A percentile compares a stretch with the other conserved stretches of the same genome.
These are phyloP conservation scores for Russula foetens DNA, from an alignment of 768 basidiomycete species.

Conservation along the genomic window DNA sequence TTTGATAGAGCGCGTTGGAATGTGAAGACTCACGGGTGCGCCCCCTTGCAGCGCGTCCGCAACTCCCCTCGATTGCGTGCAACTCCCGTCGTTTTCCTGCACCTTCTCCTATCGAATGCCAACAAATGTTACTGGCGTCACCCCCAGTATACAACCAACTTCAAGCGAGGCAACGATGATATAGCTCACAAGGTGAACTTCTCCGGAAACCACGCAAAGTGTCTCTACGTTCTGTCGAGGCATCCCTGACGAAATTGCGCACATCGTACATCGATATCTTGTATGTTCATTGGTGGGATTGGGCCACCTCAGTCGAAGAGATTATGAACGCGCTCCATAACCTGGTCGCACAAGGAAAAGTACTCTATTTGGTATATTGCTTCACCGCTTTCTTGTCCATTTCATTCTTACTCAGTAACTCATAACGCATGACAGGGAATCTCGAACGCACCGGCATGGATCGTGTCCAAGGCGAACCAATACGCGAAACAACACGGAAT, in stretches of 20 bases:
- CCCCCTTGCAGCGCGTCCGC: too few relatives aligned
- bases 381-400: too few relatives aligned
- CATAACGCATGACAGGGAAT: neutral
- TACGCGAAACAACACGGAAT: constrained; percentile 33
- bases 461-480: constrained; percentile 31
- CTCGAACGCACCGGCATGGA: constrained; percentile 31
- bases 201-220: constrained; percentile 34
- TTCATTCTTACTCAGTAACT: neutral
- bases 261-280: constrained; percentile 54
- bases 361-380: constrained; percentile 32
- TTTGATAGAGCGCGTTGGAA: too few relatives aligned
- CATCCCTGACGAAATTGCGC: constrained; percentile 40
- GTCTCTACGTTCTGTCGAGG: constrained; percentile 28
- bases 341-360: constrained; percentile 35
- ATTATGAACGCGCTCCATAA: constrained; percentile 28
- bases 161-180: constrained; percentile 15
- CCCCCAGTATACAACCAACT: constrained; percentile 24
- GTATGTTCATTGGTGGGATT: constrained; percentile 50
- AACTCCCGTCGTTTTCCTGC: too few relatives aligned
- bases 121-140: neutral
- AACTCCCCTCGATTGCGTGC: too few relatives aligned
- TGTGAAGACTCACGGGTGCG: too few relatives aligned
- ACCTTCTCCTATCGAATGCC: neutral
- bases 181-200: constrained; percentile 33
- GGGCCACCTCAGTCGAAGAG: constrained; percentile 28